Base-by-base conservation (phyloP, 2,329 filamentous ascomycete genomes). In the Cladophialophora chaetospira region DNA sequence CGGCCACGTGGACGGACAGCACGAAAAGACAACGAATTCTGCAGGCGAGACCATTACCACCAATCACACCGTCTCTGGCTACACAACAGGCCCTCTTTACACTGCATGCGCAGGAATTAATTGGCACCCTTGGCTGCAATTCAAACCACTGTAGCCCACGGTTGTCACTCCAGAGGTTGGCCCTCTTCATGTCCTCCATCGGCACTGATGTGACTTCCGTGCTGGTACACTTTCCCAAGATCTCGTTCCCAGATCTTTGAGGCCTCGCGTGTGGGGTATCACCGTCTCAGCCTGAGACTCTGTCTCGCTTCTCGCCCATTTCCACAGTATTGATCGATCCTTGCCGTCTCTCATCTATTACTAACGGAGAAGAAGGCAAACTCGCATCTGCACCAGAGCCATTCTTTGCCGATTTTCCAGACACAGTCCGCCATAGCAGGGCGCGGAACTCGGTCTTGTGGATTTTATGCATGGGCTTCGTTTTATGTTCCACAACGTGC, bases 251-350 rank as follows among this genome's bases (percentile, higher is more conserved):
- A 23, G 33, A 54, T 54, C 52, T 48, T 15, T 43, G 35, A 21
- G n/a, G 15, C 15, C 31, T 21, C 29, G 33, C 21, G 36, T 50
- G 35, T 23, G 17, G 11, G 28, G 38, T 45, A 42, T 38, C 45
- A 36, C 36, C 44, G 53, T 56, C 53, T 56, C 53, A 56, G 53
- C 53, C 53, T 56, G 53, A 56, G 45, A 56, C 53, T 50, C 28
- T 45, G 15, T 35, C 21, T 38, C 40, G 38, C 23, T 45, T 29
- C 46, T 19, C 38, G 9, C 36, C 31, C n/a, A 21, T 36, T 8
- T 17, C 25, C 17, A 21, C 40, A 8, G 13, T 33, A 35, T 15
- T 21, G 13, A 51, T 15, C 11, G 25, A 38, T 15, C 36, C 10
- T 10, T 15, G n/a, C 15, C 36, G 5, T 31, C 13, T 21, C 26